These are phyloP conservation scores for Petasospora fabianii DNA, from an alignment of 1,139 yeast genomes.

Conservation along the genomic window DNA sequence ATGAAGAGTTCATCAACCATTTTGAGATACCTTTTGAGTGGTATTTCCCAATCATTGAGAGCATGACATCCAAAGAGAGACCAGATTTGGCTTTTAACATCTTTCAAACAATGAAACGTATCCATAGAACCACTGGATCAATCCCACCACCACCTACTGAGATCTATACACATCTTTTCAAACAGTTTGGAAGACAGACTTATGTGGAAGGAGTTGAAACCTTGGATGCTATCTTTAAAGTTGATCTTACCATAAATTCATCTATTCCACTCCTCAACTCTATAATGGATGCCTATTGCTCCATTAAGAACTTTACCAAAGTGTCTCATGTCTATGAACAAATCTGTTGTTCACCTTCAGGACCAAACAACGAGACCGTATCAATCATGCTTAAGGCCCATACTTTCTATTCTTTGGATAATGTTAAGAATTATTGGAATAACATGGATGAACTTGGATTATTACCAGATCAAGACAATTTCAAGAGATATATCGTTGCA, in stretches of 20 bases:
- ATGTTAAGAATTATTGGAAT: slow-evolving; percentile 64
- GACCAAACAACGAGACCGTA: slow-evolving; percentile 65
- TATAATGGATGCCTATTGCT: slow-evolving; percentile 63
- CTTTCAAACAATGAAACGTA: slow-evolving; percentile 58
- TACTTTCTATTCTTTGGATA: slow-evolving; percentile 54
- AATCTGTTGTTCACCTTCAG: slow-evolving; percentile 49
- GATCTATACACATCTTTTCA: slow-evolving; percentile 60
- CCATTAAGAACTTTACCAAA: slow-evolving; percentile 55
- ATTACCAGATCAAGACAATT: slow-evolving; percentile 52
- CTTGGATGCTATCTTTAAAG: slow-evolving; percentile 60
- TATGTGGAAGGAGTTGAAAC: slow-evolving; percentile 70
- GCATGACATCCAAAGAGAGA: slow-evolving; percentile 47
- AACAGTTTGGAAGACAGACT: slow-evolving; percentile 53
- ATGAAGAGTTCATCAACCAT: slow-evolving; percentile 54
- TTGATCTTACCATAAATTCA: slow-evolving; percentile 59
- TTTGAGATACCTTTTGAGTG: slow-evolving; percentile 59
- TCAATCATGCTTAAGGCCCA: slow-evolving; percentile 68
- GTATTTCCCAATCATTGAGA: slow-evolving; percentile 57
- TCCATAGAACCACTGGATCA: slow-evolving; percentile 52
- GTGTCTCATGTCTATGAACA: slow-evolving; percentile 63
- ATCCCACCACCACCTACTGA: slow-evolving; percentile 61
- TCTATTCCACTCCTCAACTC: slow-evolving; percentile 60
- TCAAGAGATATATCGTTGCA: slow-evolving; percentile 65
- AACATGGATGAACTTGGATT: slow-evolving; percentile 48
- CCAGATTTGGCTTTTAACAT: slow-evolving; percentile 64